These are phyloP conservation scores for Hyaloscypha bicolor DNA, from an alignment of 495 filamentous ascomycete species.

Conservation along the genomic window DNA sequence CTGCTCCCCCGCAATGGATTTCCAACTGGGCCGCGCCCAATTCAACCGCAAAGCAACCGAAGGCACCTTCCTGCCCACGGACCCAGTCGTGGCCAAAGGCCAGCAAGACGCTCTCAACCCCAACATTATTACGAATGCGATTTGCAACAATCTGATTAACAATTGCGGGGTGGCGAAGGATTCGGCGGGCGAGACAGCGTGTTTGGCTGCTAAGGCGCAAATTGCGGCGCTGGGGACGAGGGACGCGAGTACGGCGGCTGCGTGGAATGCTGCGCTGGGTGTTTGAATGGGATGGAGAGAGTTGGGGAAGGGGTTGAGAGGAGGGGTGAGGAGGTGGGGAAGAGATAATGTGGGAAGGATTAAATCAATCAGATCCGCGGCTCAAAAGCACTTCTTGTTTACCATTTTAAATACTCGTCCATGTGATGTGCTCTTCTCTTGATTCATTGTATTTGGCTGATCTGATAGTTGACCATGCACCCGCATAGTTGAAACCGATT, in stretches of 20 bases:
- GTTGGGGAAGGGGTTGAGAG: too few species aligned
- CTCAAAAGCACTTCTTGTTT: too few species aligned
- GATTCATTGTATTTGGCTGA: too few species aligned
- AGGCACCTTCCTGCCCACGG: slow-evolving; percentile 55
- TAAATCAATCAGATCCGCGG: too few species aligned
- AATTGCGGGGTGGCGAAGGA: slow-evolving; percentile 40
- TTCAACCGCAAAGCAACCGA: slow-evolving; percentile 46
- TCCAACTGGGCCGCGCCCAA: slow-evolving; percentile 46
- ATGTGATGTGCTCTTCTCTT: too few species aligned
- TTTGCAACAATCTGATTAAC: slow-evolving; percentile 53
- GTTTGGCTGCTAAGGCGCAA: slow-evolving; percentile 39
- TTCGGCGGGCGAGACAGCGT: slow-evolving; percentile 42
- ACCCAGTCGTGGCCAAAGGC: slow-evolving; percentile 46
- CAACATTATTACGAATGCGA: slow-evolving; percentile 67
- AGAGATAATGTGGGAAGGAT: too few species aligned
- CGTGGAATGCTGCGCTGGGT: slow-evolving; percentile 1
- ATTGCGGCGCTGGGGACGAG: slow-evolving; percentile 34
- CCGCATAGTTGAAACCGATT: too few species aligned
- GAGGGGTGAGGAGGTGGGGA: too few species aligned
- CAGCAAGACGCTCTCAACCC: slow-evolving; percentile 58
- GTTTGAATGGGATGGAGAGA: background rate
- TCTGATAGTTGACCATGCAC: too few species aligned
- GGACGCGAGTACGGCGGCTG: slow-evolving; percentile 25
- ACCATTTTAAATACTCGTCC: too few species aligned
- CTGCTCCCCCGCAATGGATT: slow-evolving; percentile 56